phyloP scores from a whole-genome alignment of 805 yeast species.

The Cyberlindnera meyerae region DNA sequence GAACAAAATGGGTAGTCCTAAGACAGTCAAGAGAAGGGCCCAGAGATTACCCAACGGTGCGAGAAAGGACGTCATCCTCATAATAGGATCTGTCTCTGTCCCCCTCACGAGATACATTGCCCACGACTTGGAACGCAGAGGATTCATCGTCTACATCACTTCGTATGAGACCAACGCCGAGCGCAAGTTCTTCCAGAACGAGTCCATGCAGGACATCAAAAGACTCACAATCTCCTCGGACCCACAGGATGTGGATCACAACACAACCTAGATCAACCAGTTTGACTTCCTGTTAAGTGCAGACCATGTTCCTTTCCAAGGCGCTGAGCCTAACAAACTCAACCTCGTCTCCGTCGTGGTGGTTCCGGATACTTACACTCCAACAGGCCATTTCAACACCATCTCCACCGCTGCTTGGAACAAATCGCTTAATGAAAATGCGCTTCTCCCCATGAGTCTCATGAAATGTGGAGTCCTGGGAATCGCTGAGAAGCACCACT shows the following conservation, averaged over 20 bases:
- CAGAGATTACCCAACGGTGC: constrained; percentile 63
- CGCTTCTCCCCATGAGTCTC: constrained; percentile 45
- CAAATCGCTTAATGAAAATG: constrained; percentile 39
- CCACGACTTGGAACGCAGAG: constrained; percentile 69
- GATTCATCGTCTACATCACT: constrained; percentile 77
- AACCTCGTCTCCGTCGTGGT: constrained; percentile 61
- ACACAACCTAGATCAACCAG: constrained; percentile 39
- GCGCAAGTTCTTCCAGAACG: constrained; percentile 45
- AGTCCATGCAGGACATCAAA: constrained; percentile 64
- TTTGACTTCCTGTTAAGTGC: constrained; percentile 45
- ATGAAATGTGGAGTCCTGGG: constrained; percentile 52
- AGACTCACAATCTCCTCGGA: constrained; percentile 52
- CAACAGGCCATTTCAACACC: constrained; percentile 62
- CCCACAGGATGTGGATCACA: constrained; percentile 36
- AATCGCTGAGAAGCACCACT: constrained; percentile 44
- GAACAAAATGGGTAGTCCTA: background rate
- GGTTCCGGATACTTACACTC: constrained; percentile 65
- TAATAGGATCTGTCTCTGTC: constrained; percentile 74
- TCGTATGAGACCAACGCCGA: constrained; percentile 31
- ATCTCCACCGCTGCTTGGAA: constrained; percentile 49
- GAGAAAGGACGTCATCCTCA: constrained; percentile 66
- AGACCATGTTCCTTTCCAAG: constrained; percentile 55
- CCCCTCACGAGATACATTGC: constrained; percentile 67
- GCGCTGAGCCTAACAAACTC: constrained; percentile 51
- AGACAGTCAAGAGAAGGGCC: constrained; percentile 44